Conservation (phyloP, 345 rosid species). For the Euclidium syriacum region DNA sequence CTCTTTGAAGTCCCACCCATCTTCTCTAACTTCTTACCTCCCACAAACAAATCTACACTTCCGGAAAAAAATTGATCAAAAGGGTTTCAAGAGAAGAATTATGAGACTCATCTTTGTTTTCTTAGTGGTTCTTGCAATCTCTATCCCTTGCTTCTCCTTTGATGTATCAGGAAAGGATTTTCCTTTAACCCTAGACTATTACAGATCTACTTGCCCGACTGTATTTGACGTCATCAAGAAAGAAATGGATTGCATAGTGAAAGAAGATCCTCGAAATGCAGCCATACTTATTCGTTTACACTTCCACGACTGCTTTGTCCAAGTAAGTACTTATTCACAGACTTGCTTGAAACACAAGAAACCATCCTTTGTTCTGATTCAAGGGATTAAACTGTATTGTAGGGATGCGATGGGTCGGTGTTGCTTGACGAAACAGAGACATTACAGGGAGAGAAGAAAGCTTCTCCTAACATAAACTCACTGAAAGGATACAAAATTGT, state of each 20-base stretch:
- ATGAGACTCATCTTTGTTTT: constrained; percentile 27
- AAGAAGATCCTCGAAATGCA: constrained; percentile 78
- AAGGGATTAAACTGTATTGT: constrained; percentile 2
- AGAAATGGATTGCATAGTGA: constrained; percentile 89
- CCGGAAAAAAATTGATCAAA: neutral
- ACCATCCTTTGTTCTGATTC: neutral
- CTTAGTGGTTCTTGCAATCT: constrained; percentile 24
- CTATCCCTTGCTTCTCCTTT: constrained; percentile 13
- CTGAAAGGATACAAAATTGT: constrained; percentile 57
- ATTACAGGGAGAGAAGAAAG: constrained; percentile 71
- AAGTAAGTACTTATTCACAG: constrained; percentile 38
- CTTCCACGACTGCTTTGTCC: constrained; percentile 91
- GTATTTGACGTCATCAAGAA: constrained; percentile 60
- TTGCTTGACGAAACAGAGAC: constrained; percentile 70
- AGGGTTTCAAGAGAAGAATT: constrained; percentile 1
- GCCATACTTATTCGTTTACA: constrained; percentile 65
- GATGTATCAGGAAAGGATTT: constrained; percentile 31
- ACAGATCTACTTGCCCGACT: constrained; percentile 60
- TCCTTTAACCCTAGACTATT: constrained; percentile 63
- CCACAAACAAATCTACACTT: neutral
- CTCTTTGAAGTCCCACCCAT: constrained; percentile 16
- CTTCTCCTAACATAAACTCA: constrained; percentile 51
- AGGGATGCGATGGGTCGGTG: constrained; percentile 94
- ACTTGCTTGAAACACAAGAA: constrained; percentile 4
- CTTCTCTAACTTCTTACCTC: constrained; percentile 3